Evolutionary conservation across 805 yeast genomes (phyloP).

Genomic region (Candida tammaniensis): DNA sequence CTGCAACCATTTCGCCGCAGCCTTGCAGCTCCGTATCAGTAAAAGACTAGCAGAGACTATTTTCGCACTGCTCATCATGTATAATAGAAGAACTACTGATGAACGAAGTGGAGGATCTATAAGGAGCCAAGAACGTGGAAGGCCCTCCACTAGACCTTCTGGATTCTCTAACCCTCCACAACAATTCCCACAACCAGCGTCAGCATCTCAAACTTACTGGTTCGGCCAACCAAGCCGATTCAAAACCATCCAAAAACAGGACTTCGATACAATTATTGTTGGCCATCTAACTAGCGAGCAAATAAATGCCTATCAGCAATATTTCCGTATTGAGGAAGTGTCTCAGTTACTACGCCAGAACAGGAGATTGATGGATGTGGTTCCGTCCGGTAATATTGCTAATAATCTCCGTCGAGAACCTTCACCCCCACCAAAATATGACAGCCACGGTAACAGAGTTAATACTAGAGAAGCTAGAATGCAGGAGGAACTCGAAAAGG

Average conservation of each 20-base stretch:
- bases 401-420: conserved; percentile 53
- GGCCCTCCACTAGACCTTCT: neutral
- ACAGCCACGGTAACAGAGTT: conserved; percentile 73
- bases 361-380: conserved; percentile 46
- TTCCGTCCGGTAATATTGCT: conserved; percentile 43
- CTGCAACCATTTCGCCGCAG: no score
- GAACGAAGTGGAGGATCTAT: conserved; percentile 3
- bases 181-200: conserved; percentile 3
- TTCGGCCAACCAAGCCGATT: conserved; percentile 29
- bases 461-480: conserved; percentile 79
- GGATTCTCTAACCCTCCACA: neutral
- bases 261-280: conserved; percentile 33
- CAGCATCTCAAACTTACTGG: conserved; percentile 26
- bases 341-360: conserved; percentile 58
- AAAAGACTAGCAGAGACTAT: conserved; percentile 22
- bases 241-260: conserved; percentile 18
- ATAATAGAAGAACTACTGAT: conserved; percentile 8
- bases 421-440: conserved; percentile 93
- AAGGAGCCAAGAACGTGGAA: conserved; percentile 4
- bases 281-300: conserved; percentile 65
- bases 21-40: no score
- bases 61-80: conserved; percentile 7
- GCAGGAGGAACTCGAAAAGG: conserved; percentile 63
- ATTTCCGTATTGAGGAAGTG: conserved; percentile 78
- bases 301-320: conserved; percentile 65